A percentile compares a stretch with the other conserved stretches of the same genome.
Evolutionary conservation across 1,139 yeast species (phyloP).

Genomic region (Kazachstania sp.): DNA sequence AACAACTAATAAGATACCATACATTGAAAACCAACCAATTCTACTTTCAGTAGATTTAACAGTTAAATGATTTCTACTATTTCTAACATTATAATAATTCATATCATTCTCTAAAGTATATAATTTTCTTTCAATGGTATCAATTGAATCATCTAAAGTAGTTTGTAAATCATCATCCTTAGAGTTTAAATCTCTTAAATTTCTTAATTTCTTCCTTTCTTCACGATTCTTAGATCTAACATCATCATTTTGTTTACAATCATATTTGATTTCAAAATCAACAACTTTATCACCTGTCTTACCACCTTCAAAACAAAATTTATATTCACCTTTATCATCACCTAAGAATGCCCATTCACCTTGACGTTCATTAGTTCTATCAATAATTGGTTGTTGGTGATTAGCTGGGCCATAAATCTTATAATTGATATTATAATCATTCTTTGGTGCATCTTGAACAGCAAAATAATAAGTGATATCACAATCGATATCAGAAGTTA

Average conservation of each 20-base stretch:
- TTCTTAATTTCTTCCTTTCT: slow-evolving; percentile 20
- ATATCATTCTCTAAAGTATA: slow-evolving; percentile 55
- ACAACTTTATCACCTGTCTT: slow-evolving; percentile 85
- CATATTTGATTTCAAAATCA: slow-evolving; percentile 66
- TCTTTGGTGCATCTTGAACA: slow-evolving; percentile 79
- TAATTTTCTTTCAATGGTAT: slow-evolving; percentile 59
- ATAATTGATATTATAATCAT: slow-evolving; percentile 68
- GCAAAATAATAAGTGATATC: slow-evolving; percentile 79
- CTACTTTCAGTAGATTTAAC: slow-evolving; percentile 83
- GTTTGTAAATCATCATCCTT: slow-evolving; percentile 38
- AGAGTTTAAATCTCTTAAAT: slow-evolving; percentile 8
- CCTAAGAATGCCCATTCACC: slow-evolving; percentile 79
- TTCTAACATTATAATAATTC: slow-evolving; percentile 86
- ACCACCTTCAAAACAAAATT: slow-evolving; percentile 81
- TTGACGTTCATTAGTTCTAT: slow-evolving; percentile 64
- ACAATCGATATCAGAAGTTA: slow-evolving; percentile 56
- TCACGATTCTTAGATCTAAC: slow-evolving; percentile 62
- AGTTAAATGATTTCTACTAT: slow-evolving; percentile 83
- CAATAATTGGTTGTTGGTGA: slow-evolving; percentile 39
- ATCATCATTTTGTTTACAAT: slow-evolving; percentile 40
- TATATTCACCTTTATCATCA: slow-evolving; percentile 70
- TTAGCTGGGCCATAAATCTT: slow-evolving; percentile 65
- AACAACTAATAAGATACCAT: slow-evolving; percentile 73
- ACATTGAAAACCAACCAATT: slow-evolving; percentile 73
- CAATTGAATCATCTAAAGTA: slow-evolving; percentile 47